Percentiles rank a stretch among this genome's conserved stretches.
phyloP scores from a whole-genome alignment of 495 filamentous ascomycete species.

The Penicillium odoratum region DNA sequence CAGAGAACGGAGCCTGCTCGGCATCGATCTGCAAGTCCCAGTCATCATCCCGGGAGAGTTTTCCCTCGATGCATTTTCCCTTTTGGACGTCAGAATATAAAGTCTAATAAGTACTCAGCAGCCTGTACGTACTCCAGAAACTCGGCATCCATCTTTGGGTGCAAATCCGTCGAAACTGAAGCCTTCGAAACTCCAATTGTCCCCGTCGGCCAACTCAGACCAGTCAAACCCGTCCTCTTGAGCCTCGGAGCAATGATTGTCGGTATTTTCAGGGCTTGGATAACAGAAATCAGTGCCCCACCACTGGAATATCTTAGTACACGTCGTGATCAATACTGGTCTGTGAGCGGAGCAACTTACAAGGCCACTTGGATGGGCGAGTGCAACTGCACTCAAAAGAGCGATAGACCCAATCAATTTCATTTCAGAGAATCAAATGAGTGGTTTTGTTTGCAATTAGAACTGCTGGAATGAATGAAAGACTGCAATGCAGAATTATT shows the following conservation, averaged over 20 bases:
- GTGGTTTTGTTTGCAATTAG: background rate
- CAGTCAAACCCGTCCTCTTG: conserved; percentile 74
- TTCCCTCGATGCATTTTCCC: conserved; percentile 67
- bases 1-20: conserved; percentile 66
- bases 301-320: conserved; percentile 27
- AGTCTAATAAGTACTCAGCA: background rate
- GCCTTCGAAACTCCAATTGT: conserved; percentile 62
- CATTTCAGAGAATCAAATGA: conserved; percentile 18
- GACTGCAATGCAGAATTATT: conserved; percentile 17
- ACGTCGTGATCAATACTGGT: background rate
- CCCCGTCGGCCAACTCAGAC: conserved; percentile 58
- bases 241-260: conserved; percentile 69
- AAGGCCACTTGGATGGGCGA: conserved; percentile 36
- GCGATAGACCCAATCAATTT: conserved; percentile 26
- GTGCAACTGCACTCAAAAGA: conserved; percentile 22
- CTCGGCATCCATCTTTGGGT: conserved; percentile 55
- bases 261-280: conserved; percentile 69
- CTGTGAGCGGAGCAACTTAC: conserved; percentile 15
- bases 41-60: conserved; percentile 41
- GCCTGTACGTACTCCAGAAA: conserved; percentile 39
- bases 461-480: conserved; percentile 21
- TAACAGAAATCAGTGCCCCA: conserved; percentile 64
- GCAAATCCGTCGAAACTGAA: conserved; percentile 72
- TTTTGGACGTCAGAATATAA: conserved; percentile 10
- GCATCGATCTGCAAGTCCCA: conserved; percentile 48